Base-by-base conservation (phyloP, 2,329 filamentous ascomycete genomes). In the Pestalotiopsis sp. region DNA sequence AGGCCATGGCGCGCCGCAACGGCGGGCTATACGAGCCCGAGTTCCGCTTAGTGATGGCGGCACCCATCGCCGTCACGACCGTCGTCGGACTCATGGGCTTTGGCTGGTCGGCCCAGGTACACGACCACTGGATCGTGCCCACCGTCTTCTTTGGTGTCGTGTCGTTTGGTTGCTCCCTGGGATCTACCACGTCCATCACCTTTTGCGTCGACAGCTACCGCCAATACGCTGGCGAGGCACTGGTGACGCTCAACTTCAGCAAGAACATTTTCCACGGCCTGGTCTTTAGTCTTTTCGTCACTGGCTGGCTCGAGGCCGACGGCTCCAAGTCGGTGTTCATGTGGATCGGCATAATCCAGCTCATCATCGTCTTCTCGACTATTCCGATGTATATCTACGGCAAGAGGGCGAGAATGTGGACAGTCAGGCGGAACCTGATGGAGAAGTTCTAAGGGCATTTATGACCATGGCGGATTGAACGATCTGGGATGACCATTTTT, bases 1-100 rank as follows among this genome's bases (percentile, higher is more conserved):
- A 90, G 66, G 91, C 84, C 69, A 94, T 98, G 92, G 87, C 93
- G 2, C 88, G 91, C 45, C 90, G 91, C 36, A 98, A 98, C 73
- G 94, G 93, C n/a, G 95, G 95, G 2, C 84, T 98, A 2, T 98
- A 98, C 78, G 95, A 98, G 79, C 95, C 95, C 0, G 95, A 98
- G 79, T 98, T 97, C 76, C 89, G 95, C 6, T 87, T 97, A 0
- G 87, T 97, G 58, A 97, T 98, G 95, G 93, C 90, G 0, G 81
- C 91, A 3, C 95, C 95, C 0, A 91, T 98, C 40, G 84, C 91
- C 0, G 75, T 98, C 66, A 90, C 90, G 3, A 98, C 95, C 0
- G 89, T 91, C 1, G 89, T 95, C 40, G 96, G 96, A 0, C 87
- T 98, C 17, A 97, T 98, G 90, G 95, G 94, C 2, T 98, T 96